phyloP scores from a whole-genome alignment of 2,329 filamentous ascomycete species.

The Aureobasidium sp. region DNA sequence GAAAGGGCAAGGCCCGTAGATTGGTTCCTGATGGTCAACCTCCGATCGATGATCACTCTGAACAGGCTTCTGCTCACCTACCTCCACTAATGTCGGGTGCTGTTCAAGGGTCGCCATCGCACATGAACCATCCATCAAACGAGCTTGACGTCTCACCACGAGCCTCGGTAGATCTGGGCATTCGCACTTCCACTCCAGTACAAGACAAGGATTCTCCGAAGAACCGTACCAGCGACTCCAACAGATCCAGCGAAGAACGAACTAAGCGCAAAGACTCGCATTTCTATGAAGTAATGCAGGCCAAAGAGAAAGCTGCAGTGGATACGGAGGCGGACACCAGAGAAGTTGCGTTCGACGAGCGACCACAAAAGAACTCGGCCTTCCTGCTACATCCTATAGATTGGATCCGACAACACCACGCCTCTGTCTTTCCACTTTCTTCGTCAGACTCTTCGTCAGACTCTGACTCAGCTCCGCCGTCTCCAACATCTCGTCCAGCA shows the following conservation, averaged over 20 bases:
- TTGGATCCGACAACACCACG: not conserved
- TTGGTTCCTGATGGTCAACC: not conserved
- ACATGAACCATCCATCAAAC: not conserved
- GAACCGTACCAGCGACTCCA: not conserved
- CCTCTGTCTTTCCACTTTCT: not conserved
- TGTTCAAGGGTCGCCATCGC: not conserved
- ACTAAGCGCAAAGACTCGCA: conserved; percentile 6
- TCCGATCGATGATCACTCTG: not conserved
- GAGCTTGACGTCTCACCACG: not conserved
- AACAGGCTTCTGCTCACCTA: not conserved
- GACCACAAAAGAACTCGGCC: not conserved
- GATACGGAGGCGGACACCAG: not conserved
- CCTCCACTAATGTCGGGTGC: not conserved
- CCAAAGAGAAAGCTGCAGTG: not conserved
- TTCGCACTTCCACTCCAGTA: too few relatives aligned
- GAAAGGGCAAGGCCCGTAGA: not conserved
- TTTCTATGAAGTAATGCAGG: not conserved
- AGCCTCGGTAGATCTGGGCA: not conserved
- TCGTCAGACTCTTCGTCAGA: not conserved
- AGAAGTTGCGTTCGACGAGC: not conserved
- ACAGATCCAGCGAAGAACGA: not conserved
- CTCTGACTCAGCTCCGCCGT: not conserved
- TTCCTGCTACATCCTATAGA: not conserved
- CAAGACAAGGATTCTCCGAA: not conserved
- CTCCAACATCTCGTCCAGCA: not conserved